Evolutionary conservation across 768 basidiomycete genomes (phyloP), one percentile per base, ranked within the genome.

Genomic region (Pleurotus djamor): DNA sequence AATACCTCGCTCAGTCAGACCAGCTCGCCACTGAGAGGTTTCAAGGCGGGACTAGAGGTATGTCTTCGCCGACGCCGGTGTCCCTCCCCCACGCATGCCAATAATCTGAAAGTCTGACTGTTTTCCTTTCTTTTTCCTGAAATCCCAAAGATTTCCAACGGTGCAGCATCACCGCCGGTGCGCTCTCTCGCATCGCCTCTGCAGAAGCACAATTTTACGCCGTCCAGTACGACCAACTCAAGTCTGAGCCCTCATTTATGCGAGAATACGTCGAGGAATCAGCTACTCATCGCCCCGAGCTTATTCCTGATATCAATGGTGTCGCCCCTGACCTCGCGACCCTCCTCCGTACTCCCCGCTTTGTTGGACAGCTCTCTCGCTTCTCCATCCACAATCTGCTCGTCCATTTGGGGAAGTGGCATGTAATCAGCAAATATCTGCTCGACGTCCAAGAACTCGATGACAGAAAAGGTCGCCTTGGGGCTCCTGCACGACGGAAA

Each of bases 1-100:
- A 55, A 17, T 55, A 55, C 14, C 38, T 55, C 4, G 54, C 38
- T 41, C 37, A 55, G 54, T 55, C 54, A 17, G 54, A 55, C 38
- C 37, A 55, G 41, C 21, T 55, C 33, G 54, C 54, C 2, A 55
- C 35, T 9, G 37, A 55, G 28, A 14, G 54, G 16, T 55, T 55
- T 32, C n/a, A 34, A 28, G 44, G 21, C 4, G 54, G 54, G 4
- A 41, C 54, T 16, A 36, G 33, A 16, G 54, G 54, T 55, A 14
- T 6, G 54, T 43, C 16, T 16, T 37, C 1, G 21, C 21, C 8
- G 5, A 4, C 35, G n/a, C n/a, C n/a, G n/a, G n/a, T n/a, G n/a
- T n/a, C n/a, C n/a, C n/a, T n/a, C n/a, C n/a, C n/a, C n/a, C n/a
- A n/a, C n/a, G n/a, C n/a, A n/a, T n/a, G n/a, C n/a, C n/a, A n/a